Evolutionary conservation across 495 filamentous ascomycete species (phyloP), one percentile per base, ranked within the genome.

Genomic region (Baudoinia panamericana): DNA sequence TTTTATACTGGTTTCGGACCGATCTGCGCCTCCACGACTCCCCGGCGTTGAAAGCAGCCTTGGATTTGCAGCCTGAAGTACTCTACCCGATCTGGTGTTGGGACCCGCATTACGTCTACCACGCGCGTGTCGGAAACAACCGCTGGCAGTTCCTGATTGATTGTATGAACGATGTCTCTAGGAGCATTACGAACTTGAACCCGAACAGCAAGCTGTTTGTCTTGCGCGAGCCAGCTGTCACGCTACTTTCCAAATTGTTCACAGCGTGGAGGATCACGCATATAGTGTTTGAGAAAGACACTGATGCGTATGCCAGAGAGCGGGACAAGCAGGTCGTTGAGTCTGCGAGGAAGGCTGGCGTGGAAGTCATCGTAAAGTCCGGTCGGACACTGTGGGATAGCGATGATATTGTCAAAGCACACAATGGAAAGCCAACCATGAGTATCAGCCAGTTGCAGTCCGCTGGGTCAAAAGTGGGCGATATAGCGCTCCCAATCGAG

Each of bases 1-100:
- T 82, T 2, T 64, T 83, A n/a, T 82, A 79, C 54, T 82, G 78
- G 78, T 80, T 80, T 45, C 69, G 78, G 38, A 82, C 78, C 9
- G 78, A 83, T 54, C 63, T 83, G 8, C 71, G 78, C 13, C 66
- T 82, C 2, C 78, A 83, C 51, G 78, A 83, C 52, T 80, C 76
- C 3, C 76, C 77, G 7, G 76, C 77, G 4, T 56, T 83, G 12
- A 65, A 71, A 48, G 74, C 73, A 5, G 76, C 78, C 3, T 61
- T 82, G 8, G 68, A 71, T 38, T 58, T 83, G 11, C 64, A 76
- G 11, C 75, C 78, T 0, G 63, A 68, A 27, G 63, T 62, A 10
- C 63, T 82, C 6, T 82, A 74, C 56, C 75, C 75, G 5, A 59
- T 82, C 23, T 80, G 73, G 66, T 79, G 72, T 16, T 82, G 78